phyloP scores from a whole-genome alignment of 768 basidiomycete genomes.

The Boletellus sp. region DNA sequence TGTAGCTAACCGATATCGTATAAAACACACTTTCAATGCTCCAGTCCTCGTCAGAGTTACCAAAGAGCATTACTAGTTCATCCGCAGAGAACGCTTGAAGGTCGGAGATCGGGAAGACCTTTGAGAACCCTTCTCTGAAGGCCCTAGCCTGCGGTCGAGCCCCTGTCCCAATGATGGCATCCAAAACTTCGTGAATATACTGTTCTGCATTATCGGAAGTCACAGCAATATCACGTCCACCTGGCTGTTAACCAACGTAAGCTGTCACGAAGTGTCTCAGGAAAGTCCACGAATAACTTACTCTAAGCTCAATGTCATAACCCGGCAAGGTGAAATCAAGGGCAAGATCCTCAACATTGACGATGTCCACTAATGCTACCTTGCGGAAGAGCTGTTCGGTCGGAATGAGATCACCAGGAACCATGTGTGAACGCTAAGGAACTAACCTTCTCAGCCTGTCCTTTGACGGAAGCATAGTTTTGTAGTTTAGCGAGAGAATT shows the following conservation, averaged over 20 bases:
- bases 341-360: conserved; percentile 80
- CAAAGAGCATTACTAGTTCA: conserved; percentile 94
- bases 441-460: conserved; percentile 54
- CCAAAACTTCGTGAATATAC: conserved; percentile 83
- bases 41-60: conserved; percentile 99
- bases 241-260: conserved; percentile 45
- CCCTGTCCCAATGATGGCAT: conserved; percentile 83
- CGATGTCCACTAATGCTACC: conserved; percentile 53
- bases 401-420: background rate
- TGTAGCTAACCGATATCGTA: background rate
- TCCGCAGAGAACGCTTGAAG: conserved; percentile 90
- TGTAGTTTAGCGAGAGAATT: conserved; percentile 82
- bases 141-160: conserved; percentile 77
- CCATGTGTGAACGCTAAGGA: background rate
- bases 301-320: conserved; percentile 88
- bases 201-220: conserved; percentile 84
- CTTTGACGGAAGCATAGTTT: conserved; percentile 51
- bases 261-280: background rate
- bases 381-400: conserved; percentile 48
- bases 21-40: conserved; percentile 71
- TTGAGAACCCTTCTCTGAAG: conserved; percentile 92
- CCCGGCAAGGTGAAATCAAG: conserved; percentile 97
- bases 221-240: conserved; percentile 77
- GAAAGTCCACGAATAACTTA: conserved; percentile 33
- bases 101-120: conserved; percentile 92